phyloP scores from a whole-genome alignment of 225 moss, liverwort and hornwort species.

The Pseudoscleropodium purum region DNA sequence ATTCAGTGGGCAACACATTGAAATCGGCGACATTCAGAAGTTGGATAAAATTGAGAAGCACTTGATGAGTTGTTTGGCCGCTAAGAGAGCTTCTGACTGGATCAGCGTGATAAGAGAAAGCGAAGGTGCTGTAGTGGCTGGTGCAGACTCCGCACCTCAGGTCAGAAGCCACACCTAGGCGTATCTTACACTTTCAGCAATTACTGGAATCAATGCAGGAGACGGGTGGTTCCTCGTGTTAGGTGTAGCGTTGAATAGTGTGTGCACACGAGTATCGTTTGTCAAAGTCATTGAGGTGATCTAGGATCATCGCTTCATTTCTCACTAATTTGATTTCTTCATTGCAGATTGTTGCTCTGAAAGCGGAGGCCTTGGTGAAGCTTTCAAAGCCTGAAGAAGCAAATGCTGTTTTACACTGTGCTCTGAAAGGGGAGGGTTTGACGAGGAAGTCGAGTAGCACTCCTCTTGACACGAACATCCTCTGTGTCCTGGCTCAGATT shows the following conservation, averaged over 20 bases:
- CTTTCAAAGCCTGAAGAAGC: conserved; percentile 79
- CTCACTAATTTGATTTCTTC: not conserved
- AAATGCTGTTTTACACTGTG: conserved; percentile 36
- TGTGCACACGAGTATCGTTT: not conserved
- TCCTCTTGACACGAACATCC: conserved; percentile 32
- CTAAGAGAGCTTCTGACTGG: conserved; percentile 62
- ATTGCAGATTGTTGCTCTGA: conserved; percentile 68
- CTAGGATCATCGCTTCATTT: not conserved
- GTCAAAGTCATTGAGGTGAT: not conserved
- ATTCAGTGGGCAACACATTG: conserved; percentile 45
- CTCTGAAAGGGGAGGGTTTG: conserved; percentile 49
- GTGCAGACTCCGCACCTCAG: conserved; percentile 80
- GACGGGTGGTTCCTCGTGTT: not conserved
- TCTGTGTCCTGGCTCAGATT: conserved; percentile 63
- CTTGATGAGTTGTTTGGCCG: conserved; percentile 44
- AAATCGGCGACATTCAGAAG: conserved; percentile 59
- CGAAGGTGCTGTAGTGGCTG: conserved; percentile 59
- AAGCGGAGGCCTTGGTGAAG: conserved; percentile 80
- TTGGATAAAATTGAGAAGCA: conserved; percentile 66
- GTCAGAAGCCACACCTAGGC: conserved; percentile 7
- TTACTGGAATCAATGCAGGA: not conserved
- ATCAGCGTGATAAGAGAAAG: conserved; percentile 49
- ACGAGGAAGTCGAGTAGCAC: conserved; percentile 38
- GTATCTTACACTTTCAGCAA: not conserved
- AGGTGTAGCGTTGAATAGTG: not conserved